Evolutionary conservation across 306 rosid genomes (phyloP), one percentile per base, ranked within the genome.

Genomic region (Citrullus colocynthis): DNA sequence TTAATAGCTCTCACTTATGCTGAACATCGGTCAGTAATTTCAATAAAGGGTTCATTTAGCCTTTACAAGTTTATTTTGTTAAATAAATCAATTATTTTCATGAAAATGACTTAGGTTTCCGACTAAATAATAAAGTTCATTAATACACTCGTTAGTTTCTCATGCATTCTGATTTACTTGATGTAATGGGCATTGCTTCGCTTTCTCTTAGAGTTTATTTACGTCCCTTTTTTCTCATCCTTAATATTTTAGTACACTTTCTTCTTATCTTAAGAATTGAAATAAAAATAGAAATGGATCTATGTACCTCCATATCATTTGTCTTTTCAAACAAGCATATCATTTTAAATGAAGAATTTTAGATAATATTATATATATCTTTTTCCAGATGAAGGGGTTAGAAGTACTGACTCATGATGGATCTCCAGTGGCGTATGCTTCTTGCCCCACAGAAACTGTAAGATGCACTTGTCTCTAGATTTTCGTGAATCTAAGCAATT

Each of bases 351-450:
- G 16, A 51, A 72, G 21, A 51, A 15, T 4, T 72, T 45, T 49
- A 28, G 58, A 72, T 71, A 45, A 7, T 51, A 30, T 64, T 37
- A 75, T 71, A 79, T 11, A 32, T 32, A 32, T 32, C 84, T 59
- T 70, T 8, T 60, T 63, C 13, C 89, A 95, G 98, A 93, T 90
- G 30, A 95, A 95, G 85, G 97, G 97, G 51, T 92, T 95, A 32
- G 96, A 95, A 82, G 77, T 95, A 63, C 86, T 84, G 67, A 85
- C 91, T 64, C 73, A 92, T 81, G 96, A 77, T 80, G 89, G 96
- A 48, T 52, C 84, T 69, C 85, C 92, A n/a, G 98, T 92, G 83
- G 97, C 87, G 49, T 95, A 84, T 85, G 89, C 93, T 72, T 89
- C 87, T 72, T 51, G 83, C 81, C 96, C 98, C 72, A 77, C 74